Evolutionary conservation across 1,284 basidiomycete species (phyloP).

Genomic region (Apiotrichum gracile): DNA sequence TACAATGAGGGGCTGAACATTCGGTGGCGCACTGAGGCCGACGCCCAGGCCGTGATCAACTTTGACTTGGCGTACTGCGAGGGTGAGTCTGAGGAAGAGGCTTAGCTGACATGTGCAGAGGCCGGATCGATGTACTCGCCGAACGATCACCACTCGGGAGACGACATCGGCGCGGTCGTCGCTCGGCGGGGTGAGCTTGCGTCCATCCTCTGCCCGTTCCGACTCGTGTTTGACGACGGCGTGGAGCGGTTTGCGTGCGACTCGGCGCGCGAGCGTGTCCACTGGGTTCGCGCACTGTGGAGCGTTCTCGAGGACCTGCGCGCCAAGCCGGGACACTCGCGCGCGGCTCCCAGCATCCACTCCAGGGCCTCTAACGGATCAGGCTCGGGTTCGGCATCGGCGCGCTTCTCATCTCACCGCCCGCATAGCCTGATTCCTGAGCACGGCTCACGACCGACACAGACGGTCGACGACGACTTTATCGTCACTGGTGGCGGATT

Average conservation of each 20-base stretch:
- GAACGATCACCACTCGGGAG: slow-evolving; percentile 64
- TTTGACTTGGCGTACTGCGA: slow-evolving; percentile 72
- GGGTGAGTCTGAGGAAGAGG: slow-evolving; percentile 22
- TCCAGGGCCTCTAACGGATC: slow-evolving; percentile 19
- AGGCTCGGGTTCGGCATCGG: slow-evolving; percentile 36
- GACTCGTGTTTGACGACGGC: slow-evolving; percentile 77
- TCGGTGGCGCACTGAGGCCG: slow-evolving; percentile 71
- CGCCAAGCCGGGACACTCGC: slow-evolving; percentile 2
- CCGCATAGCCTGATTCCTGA: not conserved
- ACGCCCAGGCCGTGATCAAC: slow-evolving; percentile 70
- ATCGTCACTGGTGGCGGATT: slow-evolving; percentile 38
- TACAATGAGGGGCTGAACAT: slow-evolving; percentile 72
- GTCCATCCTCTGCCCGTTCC: slow-evolving; percentile 75
- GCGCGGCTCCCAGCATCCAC: slow-evolving; percentile 17
- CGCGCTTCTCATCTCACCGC: slow-evolving; percentile 20
- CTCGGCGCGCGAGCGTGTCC: slow-evolving; percentile 70
- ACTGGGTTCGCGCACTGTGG: slow-evolving; percentile 84
- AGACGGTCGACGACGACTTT: slow-evolving; percentile 39
- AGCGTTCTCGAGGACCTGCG: slow-evolving; percentile 49
- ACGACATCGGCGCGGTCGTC: slow-evolving; percentile 76
- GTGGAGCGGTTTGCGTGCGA: slow-evolving; percentile 76
- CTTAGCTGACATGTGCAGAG: slow-evolving; percentile 49
- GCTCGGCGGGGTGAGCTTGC: slow-evolving; percentile 61
- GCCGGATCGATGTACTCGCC: slow-evolving; percentile 73
- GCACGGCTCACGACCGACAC: not conserved